A percentile compares a stretch with the other conserved stretches of the same genome.
Evolutionary conservation across 768 basidiomycete species (phyloP).

Genomic region (Lactifluus volemus): DNA sequence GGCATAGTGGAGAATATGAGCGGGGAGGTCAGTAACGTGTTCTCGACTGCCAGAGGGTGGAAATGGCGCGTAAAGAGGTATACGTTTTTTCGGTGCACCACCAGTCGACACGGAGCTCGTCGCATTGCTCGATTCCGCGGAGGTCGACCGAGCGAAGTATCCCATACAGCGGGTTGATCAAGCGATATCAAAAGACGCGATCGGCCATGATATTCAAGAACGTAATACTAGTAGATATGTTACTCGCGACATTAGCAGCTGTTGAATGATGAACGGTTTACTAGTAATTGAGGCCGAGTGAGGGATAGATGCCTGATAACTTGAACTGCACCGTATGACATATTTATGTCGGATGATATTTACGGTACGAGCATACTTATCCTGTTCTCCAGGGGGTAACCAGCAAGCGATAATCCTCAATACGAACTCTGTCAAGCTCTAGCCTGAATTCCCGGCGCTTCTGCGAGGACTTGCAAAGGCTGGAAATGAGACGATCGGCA

Average conservation of each 20-base stretch:
- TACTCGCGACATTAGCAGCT: conserved; percentile 28
- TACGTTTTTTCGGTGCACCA: conserved; percentile 77
- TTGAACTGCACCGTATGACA: no score
- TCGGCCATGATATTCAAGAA: conserved; percentile 59
- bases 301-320: no score
- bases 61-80: conserved; percentile 69
- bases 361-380: no score
- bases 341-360: no score
- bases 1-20: conserved; percentile 99
- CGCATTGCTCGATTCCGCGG: conserved; percentile 67
- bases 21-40: conserved; percentile 89
- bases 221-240: conserved; percentile 44
- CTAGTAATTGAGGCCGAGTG: no score
- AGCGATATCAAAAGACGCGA: conserved; percentile 56
- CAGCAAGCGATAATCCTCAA: no score
- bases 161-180: conserved; percentile 35
- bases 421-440: no score
- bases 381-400: no score
- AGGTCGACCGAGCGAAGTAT: conserved; percentile 20
- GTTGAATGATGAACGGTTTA: neutral
- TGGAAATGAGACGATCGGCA: no score
- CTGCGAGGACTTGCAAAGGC: no score
- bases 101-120: conserved; percentile 93
- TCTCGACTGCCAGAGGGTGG: conserved; percentile 76
- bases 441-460: no score